phyloP scores from a whole-genome alignment of 441 rosid genomes.

The Erysimum cheiri region DNA sequence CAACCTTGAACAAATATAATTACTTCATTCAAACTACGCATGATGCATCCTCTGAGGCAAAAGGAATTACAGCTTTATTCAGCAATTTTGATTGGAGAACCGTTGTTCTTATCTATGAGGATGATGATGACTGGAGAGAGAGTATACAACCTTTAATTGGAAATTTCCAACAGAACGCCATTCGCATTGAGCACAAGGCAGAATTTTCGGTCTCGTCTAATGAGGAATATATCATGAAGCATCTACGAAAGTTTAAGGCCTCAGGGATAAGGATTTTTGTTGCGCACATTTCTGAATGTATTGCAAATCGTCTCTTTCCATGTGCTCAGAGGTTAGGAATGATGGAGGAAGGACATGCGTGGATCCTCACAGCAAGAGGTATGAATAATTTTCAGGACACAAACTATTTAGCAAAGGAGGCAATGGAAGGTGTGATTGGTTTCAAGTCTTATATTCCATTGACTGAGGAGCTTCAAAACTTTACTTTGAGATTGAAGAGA shows the following conservation, averaged over 20 bases:
- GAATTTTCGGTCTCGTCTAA: conserved; percentile 29
- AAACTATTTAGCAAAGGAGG: conserved; percentile 37
- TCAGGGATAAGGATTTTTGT: conserved; percentile 42
- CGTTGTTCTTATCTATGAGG: conserved; percentile 46
- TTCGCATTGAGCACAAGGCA: conserved; percentile 26
- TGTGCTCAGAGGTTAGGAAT: conserved; percentile 46
- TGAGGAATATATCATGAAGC: conserved; percentile 36
- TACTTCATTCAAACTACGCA: conserved; percentile 43
- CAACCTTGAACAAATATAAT: conserved; percentile 20
- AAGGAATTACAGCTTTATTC: conserved; percentile 40
- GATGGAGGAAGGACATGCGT: conserved; percentile 50
- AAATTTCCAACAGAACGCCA: conserved; percentile 23
- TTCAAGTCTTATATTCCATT: conserved; percentile 40
- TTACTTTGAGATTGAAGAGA: conserved; percentile 46
- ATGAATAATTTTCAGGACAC: conserved; percentile 37
- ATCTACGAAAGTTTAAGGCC: conserved; percentile 38
- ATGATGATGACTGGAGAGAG: conserved; percentile 35
- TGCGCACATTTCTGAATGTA: conserved; percentile 42
- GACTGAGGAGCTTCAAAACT: conserved; percentile 42
- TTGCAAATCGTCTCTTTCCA: conserved; percentile 38
- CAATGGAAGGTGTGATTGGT: conserved; percentile 55
- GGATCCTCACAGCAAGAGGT: conserved; percentile 49
- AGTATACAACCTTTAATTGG: conserved; percentile 34
- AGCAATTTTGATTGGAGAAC: conserved; percentile 35
- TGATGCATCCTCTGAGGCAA: conserved; percentile 38